Percentiles rank a stretch among this genome's conserved stretches.
Conservation (phyloP, 2,329 filamentous ascomycete species). For the Trichoderma citrinoviride region DNA sequence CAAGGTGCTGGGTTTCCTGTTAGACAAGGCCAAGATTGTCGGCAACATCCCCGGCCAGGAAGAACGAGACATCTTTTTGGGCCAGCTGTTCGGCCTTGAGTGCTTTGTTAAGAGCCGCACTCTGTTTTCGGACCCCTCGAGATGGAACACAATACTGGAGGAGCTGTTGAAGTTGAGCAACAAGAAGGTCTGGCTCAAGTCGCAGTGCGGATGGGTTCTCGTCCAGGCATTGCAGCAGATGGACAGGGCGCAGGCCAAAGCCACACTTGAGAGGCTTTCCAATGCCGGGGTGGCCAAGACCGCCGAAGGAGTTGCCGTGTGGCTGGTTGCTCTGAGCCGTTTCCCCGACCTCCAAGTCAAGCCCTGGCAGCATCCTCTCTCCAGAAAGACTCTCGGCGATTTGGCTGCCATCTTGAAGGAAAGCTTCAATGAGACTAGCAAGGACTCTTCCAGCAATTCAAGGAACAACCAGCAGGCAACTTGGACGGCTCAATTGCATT, state of each 20-base stretch:
- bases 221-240: slow-evolving; percentile 68
- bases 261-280: slow-evolving; percentile 60
- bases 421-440: slow-evolving; percentile 54
- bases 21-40: slow-evolving; percentile 54
- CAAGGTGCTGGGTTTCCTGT: slow-evolving; percentile 50
- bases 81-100: slow-evolving; percentile 82
- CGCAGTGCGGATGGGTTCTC: slow-evolving; percentile 82
- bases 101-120: slow-evolving; percentile 78
- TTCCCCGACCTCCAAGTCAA: slow-evolving; percentile 64
- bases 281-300: slow-evolving; percentile 70
- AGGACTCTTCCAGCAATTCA: slow-evolving; percentile 43
- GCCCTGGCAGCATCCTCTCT: slow-evolving; percentile 77
- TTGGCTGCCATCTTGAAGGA: slow-evolving; percentile 80
- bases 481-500: slow-evolving; percentile 78
- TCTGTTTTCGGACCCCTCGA: slow-evolving; percentile 58
- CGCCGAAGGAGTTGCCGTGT: slow-evolving; percentile 85
- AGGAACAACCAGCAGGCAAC: slow-evolving; percentile 62
- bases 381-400: slow-evolving; percentile 62
- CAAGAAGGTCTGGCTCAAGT: slow-evolving; percentile 84
- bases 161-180: slow-evolving; percentile 70
- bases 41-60: slow-evolving; percentile 65
- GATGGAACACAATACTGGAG: slow-evolving; percentile 67
- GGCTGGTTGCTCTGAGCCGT: slow-evolving; percentile 66
- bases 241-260: slow-evolving; percentile 55
- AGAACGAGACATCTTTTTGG: slow-evolving; percentile 80